A percentile compares a stretch with the other conserved stretches of the same genome.
Conservation (phyloP, 768 basidiomycete genomes). For the Termitomyces sp. region DNA sequence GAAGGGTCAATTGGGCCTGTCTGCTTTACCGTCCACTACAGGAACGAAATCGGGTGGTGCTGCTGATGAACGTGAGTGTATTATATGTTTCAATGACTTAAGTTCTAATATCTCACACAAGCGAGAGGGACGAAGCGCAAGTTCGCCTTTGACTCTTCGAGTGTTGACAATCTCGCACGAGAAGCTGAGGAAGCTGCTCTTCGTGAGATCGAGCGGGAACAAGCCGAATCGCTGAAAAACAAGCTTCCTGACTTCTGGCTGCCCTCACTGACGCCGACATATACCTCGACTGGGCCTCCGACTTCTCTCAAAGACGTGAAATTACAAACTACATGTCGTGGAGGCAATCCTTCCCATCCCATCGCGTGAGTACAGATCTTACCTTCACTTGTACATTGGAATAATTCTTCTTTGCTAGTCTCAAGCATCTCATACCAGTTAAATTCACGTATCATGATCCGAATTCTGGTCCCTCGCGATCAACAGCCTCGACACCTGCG, state of each 20-base stretch:
- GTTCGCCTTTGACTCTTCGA: conserved; percentile 57
- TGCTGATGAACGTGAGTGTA: conserved; percentile 31
- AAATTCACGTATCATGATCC: conserved; percentile 64
- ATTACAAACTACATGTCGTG: conserved; percentile 86
- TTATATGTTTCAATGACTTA: neutral
- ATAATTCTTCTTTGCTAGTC: conserved; percentile 36
- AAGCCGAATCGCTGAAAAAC: conserved; percentile 77
- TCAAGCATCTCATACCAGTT: conserved; percentile 82
- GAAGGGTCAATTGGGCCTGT: conserved; percentile 75
- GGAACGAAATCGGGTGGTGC: conserved; percentile 37
- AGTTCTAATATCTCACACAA: neutral
- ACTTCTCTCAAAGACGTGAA: conserved; percentile 77
- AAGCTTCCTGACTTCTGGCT: conserved; percentile 99
- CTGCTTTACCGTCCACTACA: conserved; percentile 38
- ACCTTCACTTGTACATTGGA: neutral
- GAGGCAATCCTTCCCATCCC: conserved; percentile 74
- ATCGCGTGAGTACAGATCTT: conserved; percentile 56
- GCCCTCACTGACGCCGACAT: conserved; percentile 86
- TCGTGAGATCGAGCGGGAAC: conserved; percentile 78
- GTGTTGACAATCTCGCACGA: conserved; percentile 66
- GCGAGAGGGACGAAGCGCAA: conserved; percentile 6
- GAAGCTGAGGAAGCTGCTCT: conserved; percentile 91
- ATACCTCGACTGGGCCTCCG: conserved; percentile 59
- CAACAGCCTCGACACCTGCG: conserved; percentile 37
- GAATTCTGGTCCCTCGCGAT: conserved; percentile 34